Base-by-base conservation (phyloP, 352 stramenopile species). In the Phytophthora ramorum region DNA sequence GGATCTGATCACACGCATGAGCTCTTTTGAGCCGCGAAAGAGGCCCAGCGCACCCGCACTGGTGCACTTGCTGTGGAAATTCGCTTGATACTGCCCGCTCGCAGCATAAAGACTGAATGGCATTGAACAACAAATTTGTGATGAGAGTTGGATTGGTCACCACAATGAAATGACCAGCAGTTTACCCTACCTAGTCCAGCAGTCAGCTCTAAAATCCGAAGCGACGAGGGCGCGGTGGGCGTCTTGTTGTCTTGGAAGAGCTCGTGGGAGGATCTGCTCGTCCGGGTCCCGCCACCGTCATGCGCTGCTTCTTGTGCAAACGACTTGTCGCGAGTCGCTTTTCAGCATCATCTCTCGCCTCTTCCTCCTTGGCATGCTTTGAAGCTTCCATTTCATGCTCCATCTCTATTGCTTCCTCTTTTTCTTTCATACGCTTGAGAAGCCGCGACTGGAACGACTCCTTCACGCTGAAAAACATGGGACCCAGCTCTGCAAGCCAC, bases 401-500 rank as follows among this genome's bases (percentile, higher is more conserved):
- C 89, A 97, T 97, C 48, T 77, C 73, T 13, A 81, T 46, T 7
- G 50, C 72, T 65, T 87, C 86, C n/a, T 82, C 85, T 61, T 79
- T 83, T 30, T 90, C 87, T 72, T 97, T 98, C 76, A 77, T 92
- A 32, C 92, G 83, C 69, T 98, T 96, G 16, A 92, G 75, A 40
- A 99, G 71, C 4, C 90, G 87, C 34, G 89, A 97, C 73, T 98
- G 93, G 75, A 97, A 98, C 28, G 88, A 98, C 66, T 99, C 96
- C 68, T 99, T 99, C 28, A 99, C 85, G 45, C 87, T 98, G 75
- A 99, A 99, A 74, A 99, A 99, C 97, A 99, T 99, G 10, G 97
- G 97, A 2, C 97, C 98, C n/a, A 99, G 81, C 78, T 99, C 97
- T 14, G 97, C 98, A 2, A 99, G 88, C 98, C 98, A 99, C 82